Conservation (phyloP, 2,329 filamentous ascomycete genomes). For the Coleophoma cylindrospora region DNA sequence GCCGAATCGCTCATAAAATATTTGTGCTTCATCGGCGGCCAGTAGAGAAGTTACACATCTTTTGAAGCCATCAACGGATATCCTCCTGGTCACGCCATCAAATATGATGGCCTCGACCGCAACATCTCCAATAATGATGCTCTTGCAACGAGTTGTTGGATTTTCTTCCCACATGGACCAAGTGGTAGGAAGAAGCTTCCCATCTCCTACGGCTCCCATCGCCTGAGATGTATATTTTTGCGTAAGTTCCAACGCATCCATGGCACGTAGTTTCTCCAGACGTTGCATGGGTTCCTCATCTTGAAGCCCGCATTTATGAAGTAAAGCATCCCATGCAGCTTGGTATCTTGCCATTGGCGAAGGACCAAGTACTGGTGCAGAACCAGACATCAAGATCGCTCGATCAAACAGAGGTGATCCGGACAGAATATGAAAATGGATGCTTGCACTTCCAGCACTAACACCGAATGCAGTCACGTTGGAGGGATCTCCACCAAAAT, state of each 20-base stretch:
- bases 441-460: slow-evolving; percentile 17
- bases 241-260: not conserved
- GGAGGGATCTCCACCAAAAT: slow-evolving; percentile 25
- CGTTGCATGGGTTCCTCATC: not conserved
- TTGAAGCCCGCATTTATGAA: not conserved
- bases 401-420: slow-evolving; percentile 10
- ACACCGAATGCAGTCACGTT: slow-evolving; percentile 32
- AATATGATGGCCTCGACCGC: slow-evolving; percentile 5
- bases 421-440: slow-evolving; percentile 10
- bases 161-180: slow-evolving; percentile 3
- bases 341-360: not conserved
- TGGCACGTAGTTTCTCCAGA: not conserved
- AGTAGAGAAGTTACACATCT: not conserved
- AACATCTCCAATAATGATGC: slow-evolving; percentile 3
- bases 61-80: not conserved
- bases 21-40: not conserved
- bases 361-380: slow-evolving; percentile 4
- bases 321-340: slow-evolving; percentile 3
- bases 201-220: slow-evolving; percentile 3
- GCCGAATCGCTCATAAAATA: slow-evolving; percentile 1
- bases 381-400: slow-evolving; percentile 10
- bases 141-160: slow-evolving; percentile 1
- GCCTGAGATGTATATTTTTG: slow-evolving; percentile 1
- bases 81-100: not conserved
- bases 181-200: slow-evolving; percentile 1